Percentiles rank a stretch among this genome's conserved stretches.
phyloP scores from a whole-genome alignment of 2,329 filamentous ascomycete genomes.

The Phyllosticta paracitricarpa region DNA sequence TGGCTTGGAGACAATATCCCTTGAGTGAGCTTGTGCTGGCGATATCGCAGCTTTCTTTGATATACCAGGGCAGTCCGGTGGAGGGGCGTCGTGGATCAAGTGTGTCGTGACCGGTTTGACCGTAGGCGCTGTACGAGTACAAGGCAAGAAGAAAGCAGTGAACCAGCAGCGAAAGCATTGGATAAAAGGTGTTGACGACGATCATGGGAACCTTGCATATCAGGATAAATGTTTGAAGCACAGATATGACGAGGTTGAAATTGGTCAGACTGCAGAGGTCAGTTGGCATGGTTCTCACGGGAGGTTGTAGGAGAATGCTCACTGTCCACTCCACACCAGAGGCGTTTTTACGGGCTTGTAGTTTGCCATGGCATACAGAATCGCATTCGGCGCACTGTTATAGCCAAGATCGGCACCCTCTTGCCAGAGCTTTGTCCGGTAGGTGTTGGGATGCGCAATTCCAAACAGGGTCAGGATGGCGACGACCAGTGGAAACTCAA shows the following conservation, averaged over 20 bases:
- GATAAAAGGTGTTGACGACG: constrained; percentile 62
- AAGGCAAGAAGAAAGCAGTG: constrained; percentile 50
- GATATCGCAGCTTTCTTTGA: constrained; percentile 57
- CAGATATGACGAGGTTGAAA: constrained; percentile 66
- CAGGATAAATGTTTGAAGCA: constrained; percentile 66
- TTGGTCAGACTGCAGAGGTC: constrained; percentile 52
- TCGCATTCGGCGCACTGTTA: constrained; percentile 61
- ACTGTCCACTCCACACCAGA: constrained; percentile 65
- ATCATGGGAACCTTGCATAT: constrained; percentile 59
- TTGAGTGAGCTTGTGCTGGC: constrained; percentile 46
- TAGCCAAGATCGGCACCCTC: constrained; percentile 61
- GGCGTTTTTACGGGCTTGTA: constrained; percentile 52
- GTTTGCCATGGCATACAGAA: constrained; percentile 66
- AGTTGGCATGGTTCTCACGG: background rate
- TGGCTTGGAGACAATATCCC: constrained; percentile 56
- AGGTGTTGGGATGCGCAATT: constrained; percentile 63
- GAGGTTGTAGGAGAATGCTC: constrained; percentile 28
- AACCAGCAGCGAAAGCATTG: constrained; percentile 50
- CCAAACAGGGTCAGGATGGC: constrained; percentile 60
- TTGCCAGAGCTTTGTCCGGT: constrained; percentile 61
- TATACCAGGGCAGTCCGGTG: constrained; percentile 61
- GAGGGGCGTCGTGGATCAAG: constrained; percentile 54
- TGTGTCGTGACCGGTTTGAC: constrained; percentile 64
- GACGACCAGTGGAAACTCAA: constrained; percentile 58
- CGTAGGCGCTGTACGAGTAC: constrained; percentile 57